phyloP scores from a whole-genome alignment of 495 filamentous ascomycete species.

The Penicillium cataractarum region DNA sequence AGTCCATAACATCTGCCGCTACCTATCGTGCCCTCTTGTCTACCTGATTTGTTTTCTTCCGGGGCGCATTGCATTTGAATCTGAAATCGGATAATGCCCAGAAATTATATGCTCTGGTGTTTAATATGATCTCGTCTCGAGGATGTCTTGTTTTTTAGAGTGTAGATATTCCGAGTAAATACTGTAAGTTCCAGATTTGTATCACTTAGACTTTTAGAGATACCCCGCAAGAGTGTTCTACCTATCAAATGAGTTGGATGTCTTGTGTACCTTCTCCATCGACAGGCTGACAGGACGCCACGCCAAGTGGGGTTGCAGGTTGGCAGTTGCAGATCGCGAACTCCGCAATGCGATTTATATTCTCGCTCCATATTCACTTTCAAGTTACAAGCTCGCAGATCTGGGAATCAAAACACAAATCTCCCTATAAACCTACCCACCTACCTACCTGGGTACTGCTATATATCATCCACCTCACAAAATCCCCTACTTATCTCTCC shows the following conservation, averaged over 20 bases:
- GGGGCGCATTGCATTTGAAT: constrained; percentile 6
- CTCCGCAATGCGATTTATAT: constrained; percentile 7
- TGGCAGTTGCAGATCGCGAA: constrained; percentile 18
- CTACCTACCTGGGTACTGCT: background rate
- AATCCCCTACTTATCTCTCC: background rate
- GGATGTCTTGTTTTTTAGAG: background rate
- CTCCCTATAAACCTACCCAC: background rate
- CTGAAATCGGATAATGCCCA: constrained; percentile 8
- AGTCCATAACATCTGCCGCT: constrained; percentile 1
- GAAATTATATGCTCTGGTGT: constrained; percentile 10
- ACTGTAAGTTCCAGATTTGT: background rate
- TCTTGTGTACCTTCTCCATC: background rate
- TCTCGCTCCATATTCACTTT: background rate
- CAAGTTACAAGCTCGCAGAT: background rate
- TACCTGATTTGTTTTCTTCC: background rate
- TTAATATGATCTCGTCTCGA: constrained; percentile 2
- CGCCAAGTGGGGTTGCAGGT: constrained; percentile 24
- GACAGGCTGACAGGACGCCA: constrained; percentile 27
- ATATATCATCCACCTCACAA: background rate
- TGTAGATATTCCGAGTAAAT: background rate
- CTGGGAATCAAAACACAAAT: background rate
- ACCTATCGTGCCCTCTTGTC: background rate
- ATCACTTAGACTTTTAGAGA: background rate
- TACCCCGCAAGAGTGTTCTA: background rate
- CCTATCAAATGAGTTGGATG: background rate